Conservation (phyloP, 2,329 filamentous ascomycete genomes). For the Harringtonia aguacate region DNA sequence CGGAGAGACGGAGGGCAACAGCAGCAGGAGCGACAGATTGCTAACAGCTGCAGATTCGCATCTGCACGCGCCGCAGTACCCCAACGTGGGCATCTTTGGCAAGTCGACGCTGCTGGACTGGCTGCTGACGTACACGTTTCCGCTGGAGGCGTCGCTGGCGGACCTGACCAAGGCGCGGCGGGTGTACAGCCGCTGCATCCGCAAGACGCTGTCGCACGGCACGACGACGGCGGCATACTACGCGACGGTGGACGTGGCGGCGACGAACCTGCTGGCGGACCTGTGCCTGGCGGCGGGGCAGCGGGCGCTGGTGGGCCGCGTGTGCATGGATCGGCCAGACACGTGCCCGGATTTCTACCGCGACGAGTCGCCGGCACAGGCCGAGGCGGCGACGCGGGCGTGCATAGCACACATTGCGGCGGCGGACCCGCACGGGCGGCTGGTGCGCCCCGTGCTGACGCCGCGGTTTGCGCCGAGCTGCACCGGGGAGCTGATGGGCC, state of each 20-base stretch:
- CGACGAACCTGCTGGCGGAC: conserved; percentile 84
- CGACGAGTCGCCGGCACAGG: conserved; percentile 53
- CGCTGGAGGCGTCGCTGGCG: conserved; percentile 69
- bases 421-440: conserved; percentile 53
- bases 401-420: conserved; percentile 54
- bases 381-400: conserved; percentile 43
- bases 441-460: conserved; percentile 74
- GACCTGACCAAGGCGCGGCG: conserved; percentile 50
- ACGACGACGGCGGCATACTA: conserved; percentile 95
- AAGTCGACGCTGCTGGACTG: conserved; percentile 88
- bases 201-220: conserved; percentile 74
- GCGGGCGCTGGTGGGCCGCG: conserved; percentile 79
- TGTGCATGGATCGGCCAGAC: conserved; percentile 73
- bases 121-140: conserved; percentile 92
- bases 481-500: conserved; percentile 46
- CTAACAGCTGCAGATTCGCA: conserved; percentile 97
- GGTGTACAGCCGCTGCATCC: conserved; percentile 70
- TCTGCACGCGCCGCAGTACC: conserved; percentile 89
- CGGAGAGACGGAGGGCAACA: neutral
- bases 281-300: conserved; percentile 74
- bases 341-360: conserved; percentile 68
- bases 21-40: no score
- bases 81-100: conserved; percentile 88
- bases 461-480: conserved; percentile 57
- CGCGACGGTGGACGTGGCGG: conserved; percentile 74